Evolutionary conservation across 192 early-diverging fungal genomes (phyloP).

Genomic region (Linnemannia exigua): DNA sequence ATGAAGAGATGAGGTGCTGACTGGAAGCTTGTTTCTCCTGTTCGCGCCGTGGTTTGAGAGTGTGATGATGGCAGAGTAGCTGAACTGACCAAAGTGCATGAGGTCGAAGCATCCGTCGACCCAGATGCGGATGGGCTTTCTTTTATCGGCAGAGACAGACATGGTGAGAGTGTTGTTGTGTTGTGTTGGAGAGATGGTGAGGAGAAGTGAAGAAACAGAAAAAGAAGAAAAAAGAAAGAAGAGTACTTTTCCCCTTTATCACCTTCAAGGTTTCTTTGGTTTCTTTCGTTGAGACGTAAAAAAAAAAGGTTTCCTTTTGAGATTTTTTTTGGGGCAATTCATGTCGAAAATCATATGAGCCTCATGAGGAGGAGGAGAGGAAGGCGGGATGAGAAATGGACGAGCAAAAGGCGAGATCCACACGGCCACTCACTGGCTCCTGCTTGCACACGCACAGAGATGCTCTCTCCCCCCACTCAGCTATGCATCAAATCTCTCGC

Average conservation of each 20-base stretch:
- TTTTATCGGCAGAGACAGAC: constrained; percentile 41
- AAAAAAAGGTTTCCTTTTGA: neutral
- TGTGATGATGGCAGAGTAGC: neutral
- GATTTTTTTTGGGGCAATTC: constrained; percentile 23
- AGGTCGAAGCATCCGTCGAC: constrained; percentile 98
- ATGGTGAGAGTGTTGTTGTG: constrained; percentile 18
- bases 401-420: neutral
- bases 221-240: neutral
- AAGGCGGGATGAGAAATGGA: neutral
- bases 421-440: neutral
- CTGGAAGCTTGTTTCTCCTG: neutral
- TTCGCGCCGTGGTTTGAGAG: neutral
- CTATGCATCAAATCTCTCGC: neutral
- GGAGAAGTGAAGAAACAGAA: constrained; percentile 3
- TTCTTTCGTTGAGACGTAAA: neutral
- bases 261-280: neutral
- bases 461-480: neutral
- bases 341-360: constrained; percentile 12
- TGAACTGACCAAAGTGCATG: constrained; percentile 87
- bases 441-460: neutral
- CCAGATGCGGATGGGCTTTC: constrained; percentile 72
- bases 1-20: neutral
- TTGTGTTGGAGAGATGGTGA: constrained; percentile 13
- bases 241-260: neutral
- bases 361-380: constrained; percentile 3